A percentile compares a stretch with the other conserved stretches of the same genome.
Conservation (phyloP, 768 basidiomycete species). For the Dendrothele bispora region DNA sequence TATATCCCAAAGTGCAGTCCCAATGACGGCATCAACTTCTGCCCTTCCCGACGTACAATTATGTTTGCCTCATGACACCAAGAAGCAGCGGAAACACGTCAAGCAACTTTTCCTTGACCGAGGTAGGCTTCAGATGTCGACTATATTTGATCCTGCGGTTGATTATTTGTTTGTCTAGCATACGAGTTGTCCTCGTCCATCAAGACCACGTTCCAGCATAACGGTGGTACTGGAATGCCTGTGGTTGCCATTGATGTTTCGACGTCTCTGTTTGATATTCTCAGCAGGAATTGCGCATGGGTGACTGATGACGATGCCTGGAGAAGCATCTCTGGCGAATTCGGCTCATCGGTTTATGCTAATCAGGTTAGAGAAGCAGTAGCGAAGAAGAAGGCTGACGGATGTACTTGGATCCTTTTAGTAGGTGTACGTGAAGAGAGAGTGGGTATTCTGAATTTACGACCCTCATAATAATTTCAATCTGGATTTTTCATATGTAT, state of each 20-base stretch:
- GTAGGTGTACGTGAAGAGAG: constrained; percentile 72
- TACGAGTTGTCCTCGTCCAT: constrained; percentile 61
- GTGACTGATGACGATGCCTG: constrained; percentile 75
- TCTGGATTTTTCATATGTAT: not conserved
- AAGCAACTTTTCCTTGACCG: constrained; percentile 70
- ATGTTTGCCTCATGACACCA: constrained; percentile 62
- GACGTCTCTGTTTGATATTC: constrained; percentile 55
- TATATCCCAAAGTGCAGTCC: constrained; percentile 26
- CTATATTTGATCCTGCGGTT: not conserved
- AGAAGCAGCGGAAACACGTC: constrained; percentile 72
- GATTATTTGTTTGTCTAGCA: constrained; percentile 37
- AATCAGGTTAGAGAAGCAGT: constrained; percentile 68
- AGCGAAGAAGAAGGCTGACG: constrained; percentile 60
- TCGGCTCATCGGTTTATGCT: constrained; percentile 65
- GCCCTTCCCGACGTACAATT: constrained; percentile 65
- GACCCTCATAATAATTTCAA: not conserved
- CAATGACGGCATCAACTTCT: constrained; percentile 15
- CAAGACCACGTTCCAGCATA: constrained; percentile 57
- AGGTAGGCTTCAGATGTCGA: constrained; percentile 39
- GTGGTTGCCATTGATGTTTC: constrained; percentile 75
- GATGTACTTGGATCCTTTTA: constrained; percentile 59
- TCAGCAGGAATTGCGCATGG: constrained; percentile 62
- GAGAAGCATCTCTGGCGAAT: constrained; percentile 55
- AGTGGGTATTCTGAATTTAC: constrained; percentile 56
- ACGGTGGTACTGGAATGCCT: constrained; percentile 50